These are phyloP conservation scores for Yamadazyma sp. DNA, from an alignment of 805 yeast genomes.

Conservation along the genomic window DNA sequence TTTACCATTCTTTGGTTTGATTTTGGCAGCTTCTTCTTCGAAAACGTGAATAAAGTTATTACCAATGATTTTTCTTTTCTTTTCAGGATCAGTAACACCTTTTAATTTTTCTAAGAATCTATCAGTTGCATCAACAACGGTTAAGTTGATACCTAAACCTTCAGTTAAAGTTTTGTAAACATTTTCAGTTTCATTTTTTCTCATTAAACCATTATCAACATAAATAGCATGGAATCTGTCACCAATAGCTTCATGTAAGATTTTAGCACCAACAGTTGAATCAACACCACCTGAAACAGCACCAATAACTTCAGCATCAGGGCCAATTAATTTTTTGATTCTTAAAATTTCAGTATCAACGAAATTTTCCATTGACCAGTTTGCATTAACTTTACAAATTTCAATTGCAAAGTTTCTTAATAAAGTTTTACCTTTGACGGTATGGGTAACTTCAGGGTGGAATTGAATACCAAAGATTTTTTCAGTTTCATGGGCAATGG, in stretches of 20 bases:
- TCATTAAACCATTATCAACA: constrained; percentile 97
- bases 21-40: constrained; percentile 91
- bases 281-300: constrained; percentile 99
- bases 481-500: constrained; percentile 72
- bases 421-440: constrained; percentile 82
- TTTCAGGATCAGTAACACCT: constrained; percentile 98
- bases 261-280: constrained; percentile 97
- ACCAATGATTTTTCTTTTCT: constrained; percentile 98
- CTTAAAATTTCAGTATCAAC: constrained; percentile 94
- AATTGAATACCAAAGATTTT: constrained; percentile 92
- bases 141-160: constrained; percentile 91
- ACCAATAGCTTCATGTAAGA: constrained; percentile 98
- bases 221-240: constrained; percentile 97
- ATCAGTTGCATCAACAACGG: constrained; percentile 92
- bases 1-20: constrained; percentile 83
- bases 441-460: constrained; percentile 99
- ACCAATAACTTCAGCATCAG: constrained; percentile 97
- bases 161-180: constrained; percentile 88
- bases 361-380: constrained; percentile 98
- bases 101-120: constrained; percentile 81
- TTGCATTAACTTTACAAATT: constrained; percentile 81
- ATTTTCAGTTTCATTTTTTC: constrained; percentile 84
- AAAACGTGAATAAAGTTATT: constrained; percentile 96
- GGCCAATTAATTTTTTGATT: constrained; percentile 89
- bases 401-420: constrained; percentile 90